Base-by-base conservation (phyloP, 2,329 filamentous ascomycete genomes). In the Clonostachys chloroleuca region DNA sequence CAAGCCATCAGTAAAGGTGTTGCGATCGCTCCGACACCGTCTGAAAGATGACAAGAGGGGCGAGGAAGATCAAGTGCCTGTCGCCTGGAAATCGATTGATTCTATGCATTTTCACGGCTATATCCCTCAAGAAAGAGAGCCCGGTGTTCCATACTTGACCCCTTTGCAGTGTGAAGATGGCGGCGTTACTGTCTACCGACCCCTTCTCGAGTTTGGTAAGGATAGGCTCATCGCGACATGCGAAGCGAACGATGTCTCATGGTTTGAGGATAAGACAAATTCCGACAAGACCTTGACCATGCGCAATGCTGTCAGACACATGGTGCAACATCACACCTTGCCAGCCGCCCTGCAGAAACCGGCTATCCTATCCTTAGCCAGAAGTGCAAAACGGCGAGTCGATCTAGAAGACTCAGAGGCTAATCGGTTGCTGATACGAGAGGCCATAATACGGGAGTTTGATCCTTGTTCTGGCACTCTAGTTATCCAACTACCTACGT, bases 191-290 rank as follows among this genome's bases (percentile, higher is more conserved):
- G 65, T 92, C 16, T 78, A 85, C 55, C 79, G 89, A 8, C 89
- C 89, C 5, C 66, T 94, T 43, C 69, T 95, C 8, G 62, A 63
- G 9, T 90, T 92, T 59, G 70, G 76, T 50, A 95, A 97, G 67
- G 74, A 81, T 44, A 73, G 84, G 35, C 73, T 96, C n/a, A 75
- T 86, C 40, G 80, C 82, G 2, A 91, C 89, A 1, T 96, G 92
- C 59, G 64, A 84, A 51, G 72, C 77, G n/a, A 77, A 84, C 53
- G 66, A 73, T 0, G 68, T 95, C 10, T 67, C 70, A 1, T 97
- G 89, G 87, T 88, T 90, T 52, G 89, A 94, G 61, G 94, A 99
- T 61, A 69, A 74, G 40, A 96, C 92, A 2, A 99, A 99, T 59
- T 65, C 73, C 14, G 87, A 96, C 57, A 77, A 74, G 9, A 90